phyloP scores from a whole-genome alignment of 208 protist species.

The Sergeia podlipaevii region DNA sequence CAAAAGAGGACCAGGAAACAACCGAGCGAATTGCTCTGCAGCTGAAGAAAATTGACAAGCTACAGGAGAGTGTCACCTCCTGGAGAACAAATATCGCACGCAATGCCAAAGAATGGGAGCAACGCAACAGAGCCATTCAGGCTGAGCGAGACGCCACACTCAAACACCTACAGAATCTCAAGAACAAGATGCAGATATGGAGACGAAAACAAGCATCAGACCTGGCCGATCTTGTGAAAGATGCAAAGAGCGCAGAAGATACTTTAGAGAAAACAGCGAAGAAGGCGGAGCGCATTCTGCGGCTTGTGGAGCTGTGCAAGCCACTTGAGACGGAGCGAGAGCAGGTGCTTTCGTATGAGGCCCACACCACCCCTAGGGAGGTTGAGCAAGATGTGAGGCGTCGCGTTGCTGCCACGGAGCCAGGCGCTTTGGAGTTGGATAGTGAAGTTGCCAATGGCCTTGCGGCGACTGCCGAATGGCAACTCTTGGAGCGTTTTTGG shows the following conservation, averaged over 20 bases:
- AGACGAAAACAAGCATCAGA: slow-evolving; percentile 75
- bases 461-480: slow-evolving; percentile 79
- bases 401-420: slow-evolving; percentile 32
- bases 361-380: slow-evolving; percentile 53
- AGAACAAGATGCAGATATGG: slow-evolving; percentile 93
- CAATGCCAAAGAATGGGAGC: slow-evolving; percentile 90
- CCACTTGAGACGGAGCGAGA: slow-evolving; percentile 96
- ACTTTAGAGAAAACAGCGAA: slow-evolving; percentile 56
- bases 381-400: slow-evolving; percentile 74
- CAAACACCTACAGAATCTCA: slow-evolving; percentile 90
- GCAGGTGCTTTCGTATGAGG: slow-evolving; percentile 89
- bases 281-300: slow-evolving; percentile 87
- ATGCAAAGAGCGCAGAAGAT: slow-evolving; percentile 79
- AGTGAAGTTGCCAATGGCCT: slow-evolving; percentile 19
- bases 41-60: slow-evolving; percentile 92
- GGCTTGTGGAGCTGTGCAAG: slow-evolving; percentile 91
- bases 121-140: slow-evolving; percentile 89
- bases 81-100: slow-evolving; percentile 90
- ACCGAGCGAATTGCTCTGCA: slow-evolving; percentile 87
- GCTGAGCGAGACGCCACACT: slow-evolving; percentile 92
- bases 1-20: slow-evolving; percentile 92
- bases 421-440: slow-evolving; percentile 14
- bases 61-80: slow-evolving; percentile 90
- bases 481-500: slow-evolving; percentile 93
- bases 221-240: slow-evolving; percentile 89